Percentiles rank a stretch among this genome's conserved stretches.
Conservation (phyloP, 495 filamentous ascomycete species). For the Aspergillus homomorphus region DNA sequence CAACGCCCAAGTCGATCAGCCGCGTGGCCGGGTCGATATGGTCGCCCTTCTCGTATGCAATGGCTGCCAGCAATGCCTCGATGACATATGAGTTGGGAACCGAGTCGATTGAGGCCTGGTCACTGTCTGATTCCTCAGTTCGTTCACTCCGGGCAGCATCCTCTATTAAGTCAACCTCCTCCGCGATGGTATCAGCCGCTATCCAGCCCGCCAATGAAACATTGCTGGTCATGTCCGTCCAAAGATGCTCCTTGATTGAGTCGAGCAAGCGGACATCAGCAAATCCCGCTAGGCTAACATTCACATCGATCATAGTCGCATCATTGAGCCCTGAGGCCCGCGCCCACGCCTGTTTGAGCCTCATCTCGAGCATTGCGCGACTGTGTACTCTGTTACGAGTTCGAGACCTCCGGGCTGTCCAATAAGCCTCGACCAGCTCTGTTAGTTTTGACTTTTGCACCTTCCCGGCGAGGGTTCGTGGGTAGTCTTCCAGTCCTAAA, state of each 20-base stretch:
- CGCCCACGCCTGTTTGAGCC: background rate
- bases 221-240: background rate
- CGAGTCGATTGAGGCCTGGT: background rate
- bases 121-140: background rate
- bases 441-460: constrained; percentile 31
- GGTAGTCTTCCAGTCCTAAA: constrained; percentile 31
- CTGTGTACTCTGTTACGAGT: background rate
- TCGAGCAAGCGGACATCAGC: background rate
- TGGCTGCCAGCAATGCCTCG: constrained; percentile 12
- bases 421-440: background rate
- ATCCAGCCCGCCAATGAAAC: background rate
- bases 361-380: background rate
- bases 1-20: constrained; percentile 20
- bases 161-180: background rate
- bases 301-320: background rate
- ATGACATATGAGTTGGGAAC: background rate
- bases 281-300: background rate
- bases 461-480: constrained; percentile 39
- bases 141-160: too few species aligned
- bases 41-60: constrained; percentile 11
- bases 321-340: background rate
- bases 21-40: constrained; percentile 11
- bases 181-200: background rate
- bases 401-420: background rate
- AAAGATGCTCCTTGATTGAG: background rate